These are phyloP conservation scores for Asclepias syriaca DNA, from an alignment of 257 asterid genomes.

Conservation along the genomic window DNA sequence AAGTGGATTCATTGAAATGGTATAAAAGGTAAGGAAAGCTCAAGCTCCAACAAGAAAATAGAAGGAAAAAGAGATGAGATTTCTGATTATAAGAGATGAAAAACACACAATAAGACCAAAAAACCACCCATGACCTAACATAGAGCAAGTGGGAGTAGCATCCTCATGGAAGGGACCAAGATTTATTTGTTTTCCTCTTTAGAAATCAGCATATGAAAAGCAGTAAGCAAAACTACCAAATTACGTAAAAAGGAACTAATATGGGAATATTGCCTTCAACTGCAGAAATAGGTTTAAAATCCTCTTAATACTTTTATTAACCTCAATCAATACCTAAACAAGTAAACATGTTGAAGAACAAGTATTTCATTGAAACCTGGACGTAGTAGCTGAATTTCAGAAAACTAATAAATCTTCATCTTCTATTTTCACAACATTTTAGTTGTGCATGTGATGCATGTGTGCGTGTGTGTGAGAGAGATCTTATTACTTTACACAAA, in stretches of 20 bases:
- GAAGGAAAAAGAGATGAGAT: too few relatives aligned
- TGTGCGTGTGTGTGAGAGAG: background rate
- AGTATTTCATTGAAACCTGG: background rate
- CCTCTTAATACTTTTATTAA: background rate
- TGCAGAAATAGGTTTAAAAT: background rate
- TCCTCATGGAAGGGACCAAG: too few relatives aligned
- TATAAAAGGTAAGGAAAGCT: background rate
- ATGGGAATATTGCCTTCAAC: too few relatives aligned
- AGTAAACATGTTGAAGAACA: background rate
- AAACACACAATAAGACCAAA: too few relatives aligned
- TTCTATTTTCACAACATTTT: background rate
- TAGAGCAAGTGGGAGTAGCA: too few relatives aligned
- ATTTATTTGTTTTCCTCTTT: too few relatives aligned
- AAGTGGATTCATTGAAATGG: background rate
- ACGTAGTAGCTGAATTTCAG: background rate
- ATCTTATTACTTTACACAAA: background rate
- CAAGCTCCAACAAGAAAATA: background rate
- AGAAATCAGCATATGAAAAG: too few relatives aligned
- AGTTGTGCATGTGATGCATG: background rate
- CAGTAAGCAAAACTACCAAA: too few relatives aligned
- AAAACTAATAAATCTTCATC: background rate
- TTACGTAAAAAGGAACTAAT: too few relatives aligned
- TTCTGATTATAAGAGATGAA: too few relatives aligned
- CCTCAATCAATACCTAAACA: background rate
- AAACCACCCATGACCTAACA: background rate